Conservation (phyloP, 306 rosid species). For the Quercus wislizeni region DNA sequence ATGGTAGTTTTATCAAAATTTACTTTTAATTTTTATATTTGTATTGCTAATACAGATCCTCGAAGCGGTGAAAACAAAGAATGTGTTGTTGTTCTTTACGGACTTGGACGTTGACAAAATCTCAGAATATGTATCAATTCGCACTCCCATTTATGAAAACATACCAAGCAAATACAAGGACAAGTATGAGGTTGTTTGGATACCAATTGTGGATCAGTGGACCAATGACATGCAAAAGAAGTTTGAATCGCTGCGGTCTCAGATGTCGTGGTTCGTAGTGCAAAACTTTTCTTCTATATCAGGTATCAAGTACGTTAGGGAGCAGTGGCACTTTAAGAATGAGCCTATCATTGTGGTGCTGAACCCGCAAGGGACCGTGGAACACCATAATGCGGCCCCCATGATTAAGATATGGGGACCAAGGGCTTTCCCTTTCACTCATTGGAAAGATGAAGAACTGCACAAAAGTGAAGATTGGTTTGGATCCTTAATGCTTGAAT, state of each 20-base stretch:
- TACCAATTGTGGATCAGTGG: conserved; percentile 34
- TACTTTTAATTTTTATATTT: neutral
- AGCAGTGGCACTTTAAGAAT: conserved; percentile 30
- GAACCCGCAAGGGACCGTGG: conserved; percentile 29
- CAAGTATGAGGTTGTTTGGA: conserved; percentile 31
- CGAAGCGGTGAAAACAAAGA: conserved; percentile 22
- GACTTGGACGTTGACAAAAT: conserved; percentile 25
- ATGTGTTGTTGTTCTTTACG: conserved; percentile 27
- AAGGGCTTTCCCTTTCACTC: conserved; percentile 31
- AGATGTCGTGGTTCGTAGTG: conserved; percentile 35
- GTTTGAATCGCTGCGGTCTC: conserved; percentile 22
- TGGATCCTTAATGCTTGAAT: neutral
- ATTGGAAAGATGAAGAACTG: neutral
- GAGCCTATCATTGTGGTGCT: conserved; percentile 27
- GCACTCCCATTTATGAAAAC: conserved; percentile 20
- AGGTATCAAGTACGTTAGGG: conserved; percentile 30
- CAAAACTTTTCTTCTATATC: neutral
- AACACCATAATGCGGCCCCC: conserved; percentile 32
- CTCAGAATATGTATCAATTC: conserved; percentile 12
- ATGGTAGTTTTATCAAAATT: too few relatives aligned
- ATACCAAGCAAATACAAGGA: conserved; percentile 14
- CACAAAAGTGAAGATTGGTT: neutral
- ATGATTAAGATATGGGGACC: conserved; percentile 29
- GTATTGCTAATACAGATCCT: conserved; percentile 8
- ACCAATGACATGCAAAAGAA: conserved; percentile 12